phyloP scores from a whole-genome alignment of 495 filamentous ascomycete genomes.

The Aspergillus ellipticus region DNA sequence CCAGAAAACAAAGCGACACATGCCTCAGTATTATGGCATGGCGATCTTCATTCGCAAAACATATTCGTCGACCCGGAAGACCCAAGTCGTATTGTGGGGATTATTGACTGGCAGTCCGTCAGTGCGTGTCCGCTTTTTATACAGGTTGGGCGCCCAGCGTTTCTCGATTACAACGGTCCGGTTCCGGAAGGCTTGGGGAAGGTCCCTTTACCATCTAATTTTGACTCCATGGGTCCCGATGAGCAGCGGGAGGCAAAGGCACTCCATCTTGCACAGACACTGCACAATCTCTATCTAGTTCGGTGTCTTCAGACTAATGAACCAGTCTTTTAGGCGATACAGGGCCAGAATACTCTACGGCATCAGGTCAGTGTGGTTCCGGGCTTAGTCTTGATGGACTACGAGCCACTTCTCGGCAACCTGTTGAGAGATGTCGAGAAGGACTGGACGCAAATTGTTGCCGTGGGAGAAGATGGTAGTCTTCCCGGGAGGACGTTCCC shows the following conservation, averaged over 20 bases:
- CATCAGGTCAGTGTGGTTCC: slow-evolving; percentile 26
- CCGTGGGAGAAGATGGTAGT: slow-evolving; percentile 4
- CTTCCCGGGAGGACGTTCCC: slow-evolving; percentile 17
- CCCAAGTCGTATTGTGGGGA: slow-evolving; percentile 19
- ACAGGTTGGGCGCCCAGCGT: slow-evolving; percentile 20
- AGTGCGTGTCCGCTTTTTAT: slow-evolving; percentile 21
- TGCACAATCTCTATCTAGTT: slow-evolving; percentile 25
- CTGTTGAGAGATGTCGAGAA: slow-evolving; percentile 23
- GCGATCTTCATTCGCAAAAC: slow-evolving; percentile 23
- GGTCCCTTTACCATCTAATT: slow-evolving; percentile 17
- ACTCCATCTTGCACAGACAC: slow-evolving; percentile 20
- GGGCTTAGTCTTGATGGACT: slow-evolving; percentile 24
- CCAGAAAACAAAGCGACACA: slow-evolving; percentile 16
- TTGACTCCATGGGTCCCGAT: slow-evolving; percentile 18
- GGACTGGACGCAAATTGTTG: slow-evolving; percentile 18
- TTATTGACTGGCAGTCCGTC: slow-evolving; percentile 28
- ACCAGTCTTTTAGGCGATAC: slow-evolving; percentile 22
- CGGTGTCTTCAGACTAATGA: slow-evolving; percentile 20
- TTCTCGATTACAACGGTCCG: slow-evolving; percentile 25
- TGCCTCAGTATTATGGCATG: slow-evolving; percentile 23
- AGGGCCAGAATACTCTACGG: slow-evolving; percentile 22
- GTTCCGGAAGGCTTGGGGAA: slow-evolving; percentile 18
- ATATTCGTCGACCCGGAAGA: slow-evolving; percentile 26
- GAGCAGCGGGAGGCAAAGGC: slow-evolving; percentile 22
- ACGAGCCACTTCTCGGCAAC: slow-evolving; percentile 22